Evolutionary conservation across 169 alveolate species (phyloP).

Genomic region (Hepatocystis sp.): DNA sequence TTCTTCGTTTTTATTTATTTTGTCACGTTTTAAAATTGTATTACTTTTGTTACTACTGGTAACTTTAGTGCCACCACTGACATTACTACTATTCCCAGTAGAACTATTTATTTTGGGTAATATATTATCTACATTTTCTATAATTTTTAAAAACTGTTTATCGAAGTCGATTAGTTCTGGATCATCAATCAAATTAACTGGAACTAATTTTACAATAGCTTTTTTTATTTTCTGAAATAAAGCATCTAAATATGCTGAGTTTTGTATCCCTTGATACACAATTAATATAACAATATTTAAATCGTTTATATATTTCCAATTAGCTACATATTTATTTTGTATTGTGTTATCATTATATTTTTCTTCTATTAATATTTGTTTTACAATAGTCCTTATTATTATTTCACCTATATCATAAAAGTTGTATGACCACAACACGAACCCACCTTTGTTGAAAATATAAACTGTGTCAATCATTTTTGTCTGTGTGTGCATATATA

Average conservation of each 20-base stretch:
- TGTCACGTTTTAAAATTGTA: neutral
- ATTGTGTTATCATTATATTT: constrained; percentile 37
- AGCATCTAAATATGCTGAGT: constrained; percentile 37
- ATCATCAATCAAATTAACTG: constrained; percentile 26
- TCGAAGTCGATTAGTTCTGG: no score
- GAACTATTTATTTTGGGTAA: neutral
- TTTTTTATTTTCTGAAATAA: constrained; percentile 43
- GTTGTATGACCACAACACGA: constrained; percentile 65
- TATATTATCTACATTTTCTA: constrained; percentile 22
- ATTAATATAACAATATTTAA: constrained; percentile 48
- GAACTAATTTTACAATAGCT: constrained; percentile 33
- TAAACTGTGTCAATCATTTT: constrained; percentile 68
- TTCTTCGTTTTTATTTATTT: constrained; percentile 8
- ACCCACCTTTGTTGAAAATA: constrained; percentile 73
- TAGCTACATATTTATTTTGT: constrained; percentile 40
- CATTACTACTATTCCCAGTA: no score
- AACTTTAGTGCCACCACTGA: neutral
- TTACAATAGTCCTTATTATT: constrained; percentile 44
- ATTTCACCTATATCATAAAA: constrained; percentile 63
- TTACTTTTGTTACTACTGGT: neutral
- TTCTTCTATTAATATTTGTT: constrained; percentile 32
- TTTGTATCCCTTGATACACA: constrained; percentile 61
- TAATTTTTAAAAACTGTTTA: constrained; percentile 41
- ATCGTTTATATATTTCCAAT: constrained; percentile 60
- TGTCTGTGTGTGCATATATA: neutral